Conservation (phyloP, 148 eudicot genomes). For the Salicornia ramosissima region DNA sequence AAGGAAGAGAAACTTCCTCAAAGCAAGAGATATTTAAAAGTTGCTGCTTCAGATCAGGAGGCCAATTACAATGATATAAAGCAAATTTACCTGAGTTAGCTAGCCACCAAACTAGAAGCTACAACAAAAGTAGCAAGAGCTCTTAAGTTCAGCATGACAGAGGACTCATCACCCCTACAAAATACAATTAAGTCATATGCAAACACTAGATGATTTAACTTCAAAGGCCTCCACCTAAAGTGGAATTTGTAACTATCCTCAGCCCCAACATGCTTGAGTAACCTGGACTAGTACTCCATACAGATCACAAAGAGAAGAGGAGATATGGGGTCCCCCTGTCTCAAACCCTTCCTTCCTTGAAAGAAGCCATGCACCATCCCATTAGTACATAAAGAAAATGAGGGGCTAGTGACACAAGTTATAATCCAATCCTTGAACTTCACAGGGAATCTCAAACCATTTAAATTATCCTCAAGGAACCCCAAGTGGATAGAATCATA, state of each 20-base stretch:
- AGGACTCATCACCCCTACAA: neutral
- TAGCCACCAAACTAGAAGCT: neutral
- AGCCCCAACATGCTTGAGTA: neutral
- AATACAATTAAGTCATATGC: neutral
- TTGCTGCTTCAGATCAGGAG: too few relatives aligned
- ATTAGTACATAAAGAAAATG: too few relatives aligned
- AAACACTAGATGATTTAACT: neutral
- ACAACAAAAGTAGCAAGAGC: neutral
- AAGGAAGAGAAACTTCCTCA: too few relatives aligned
- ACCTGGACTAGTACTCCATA: neutral
- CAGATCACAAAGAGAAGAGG: neutral
- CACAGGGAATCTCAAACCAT: too few relatives aligned
- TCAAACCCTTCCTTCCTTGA: neutral
- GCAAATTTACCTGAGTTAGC: neutral
- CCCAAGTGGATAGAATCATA: too few relatives aligned
- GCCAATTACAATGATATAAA: too few relatives aligned
- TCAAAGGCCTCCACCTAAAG: neutral
- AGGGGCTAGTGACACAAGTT: too few relatives aligned
- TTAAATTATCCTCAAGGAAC: too few relatives aligned
- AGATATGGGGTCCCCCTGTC: neutral
- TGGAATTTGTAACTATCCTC: neutral
- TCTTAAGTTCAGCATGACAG: neutral
- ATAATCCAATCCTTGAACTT: too few relatives aligned
- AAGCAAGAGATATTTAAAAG: too few relatives aligned
- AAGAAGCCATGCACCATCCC: neutral